Percentiles rank a stretch among this genome's conserved stretches.
phyloP scores from a whole-genome alignment of 805 yeast genomes.

The Candida namnaoensis region DNA sequence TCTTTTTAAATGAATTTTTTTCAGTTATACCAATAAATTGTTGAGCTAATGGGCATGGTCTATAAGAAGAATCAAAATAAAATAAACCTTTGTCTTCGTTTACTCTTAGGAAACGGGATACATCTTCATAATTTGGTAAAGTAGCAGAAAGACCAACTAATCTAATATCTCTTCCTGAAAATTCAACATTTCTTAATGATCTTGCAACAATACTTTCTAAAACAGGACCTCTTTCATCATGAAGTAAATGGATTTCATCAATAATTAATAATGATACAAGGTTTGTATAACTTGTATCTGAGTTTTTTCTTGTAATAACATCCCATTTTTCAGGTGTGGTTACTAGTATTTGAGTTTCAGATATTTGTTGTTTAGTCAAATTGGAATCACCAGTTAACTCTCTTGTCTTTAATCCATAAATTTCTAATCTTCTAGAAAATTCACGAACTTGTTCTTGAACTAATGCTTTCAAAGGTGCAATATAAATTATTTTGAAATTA shows the following conservation, averaged over 20 bases:
- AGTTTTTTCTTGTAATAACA: constrained; percentile 77
- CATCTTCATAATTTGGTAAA: constrained; percentile 81
- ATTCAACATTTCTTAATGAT: constrained; percentile 39
- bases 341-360: constrained; percentile 73
- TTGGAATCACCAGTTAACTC: constrained; percentile 90
- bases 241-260: constrained; percentile 89
- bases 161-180: constrained; percentile 44
- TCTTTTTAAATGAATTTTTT: constrained; percentile 65
- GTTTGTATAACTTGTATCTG: constrained; percentile 55
- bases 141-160: constrained; percentile 89
- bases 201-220: constrained; percentile 82
- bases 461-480: constrained; percentile 90
- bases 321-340: constrained; percentile 99
- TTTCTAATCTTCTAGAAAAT: constrained; percentile 58
- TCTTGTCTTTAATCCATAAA: constrained; percentile 62
- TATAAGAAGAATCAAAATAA: constrained; percentile 71
- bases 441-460: constrained; percentile 94
- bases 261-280: constrained; percentile 67
- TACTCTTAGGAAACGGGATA: constrained; percentile 72
- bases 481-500: constrained; percentile 71
- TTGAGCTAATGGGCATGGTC: constrained; percentile 92
- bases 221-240: constrained; percentile 94
- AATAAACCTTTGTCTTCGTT: constrained; percentile 52
- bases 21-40: constrained; percentile 85
- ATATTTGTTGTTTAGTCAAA: constrained; percentile 65